Evolutionary conservation across 768 basidiomycete genomes (phyloP).

Genomic region (Chalciporus sphaerocephalus): DNA sequence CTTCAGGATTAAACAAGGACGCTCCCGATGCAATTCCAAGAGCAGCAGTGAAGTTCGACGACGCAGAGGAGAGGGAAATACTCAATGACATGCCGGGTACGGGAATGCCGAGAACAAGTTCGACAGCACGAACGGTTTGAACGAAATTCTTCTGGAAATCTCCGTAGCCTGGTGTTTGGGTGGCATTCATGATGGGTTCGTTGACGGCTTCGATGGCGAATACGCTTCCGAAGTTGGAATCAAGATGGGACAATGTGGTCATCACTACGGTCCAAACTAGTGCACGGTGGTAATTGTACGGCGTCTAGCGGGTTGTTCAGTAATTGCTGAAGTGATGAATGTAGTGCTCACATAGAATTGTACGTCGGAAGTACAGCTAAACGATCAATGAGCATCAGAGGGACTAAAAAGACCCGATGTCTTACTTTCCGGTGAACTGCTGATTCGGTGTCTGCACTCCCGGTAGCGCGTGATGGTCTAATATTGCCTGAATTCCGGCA

Average conservation of each 20-base stretch:
- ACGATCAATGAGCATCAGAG: slow-evolving; percentile 1
- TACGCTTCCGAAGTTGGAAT: slow-evolving; percentile 60
- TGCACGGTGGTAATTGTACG: slow-evolving; percentile 70
- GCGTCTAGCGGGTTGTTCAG: slow-evolving; percentile 38
- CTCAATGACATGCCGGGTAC: slow-evolving; percentile 16
- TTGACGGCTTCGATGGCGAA: slow-evolving; percentile 74
- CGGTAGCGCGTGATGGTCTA: slow-evolving; percentile 68
- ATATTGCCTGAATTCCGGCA: slow-evolving; percentile 62
- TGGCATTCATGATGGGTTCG: slow-evolving; percentile 72
- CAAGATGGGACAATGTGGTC: slow-evolving; percentile 66
- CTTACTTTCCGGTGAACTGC: slow-evolving; percentile 65
- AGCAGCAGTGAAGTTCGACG: slow-evolving; percentile 36
- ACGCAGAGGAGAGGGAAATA: slow-evolving; percentile 15
- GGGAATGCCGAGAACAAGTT: slow-evolving; percentile 54
- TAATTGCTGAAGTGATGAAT: background rate
- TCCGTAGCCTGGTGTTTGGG: slow-evolving; percentile 63
- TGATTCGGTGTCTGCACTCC: slow-evolving; percentile 62
- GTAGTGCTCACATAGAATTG: slow-evolving; percentile 62
- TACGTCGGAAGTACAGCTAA: slow-evolving; percentile 63
- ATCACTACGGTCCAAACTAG: slow-evolving; percentile 80
- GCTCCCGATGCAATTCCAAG: slow-evolving; percentile 18
- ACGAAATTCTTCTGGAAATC: slow-evolving; percentile 71
- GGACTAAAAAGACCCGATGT: background rate
- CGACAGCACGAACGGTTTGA: slow-evolving; percentile 59
- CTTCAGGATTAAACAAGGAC: slow-evolving; percentile 27